phyloP scores from a whole-genome alignment of 1,284 basidiomycete genomes.

The Laetiporus sulphureus region DNA sequence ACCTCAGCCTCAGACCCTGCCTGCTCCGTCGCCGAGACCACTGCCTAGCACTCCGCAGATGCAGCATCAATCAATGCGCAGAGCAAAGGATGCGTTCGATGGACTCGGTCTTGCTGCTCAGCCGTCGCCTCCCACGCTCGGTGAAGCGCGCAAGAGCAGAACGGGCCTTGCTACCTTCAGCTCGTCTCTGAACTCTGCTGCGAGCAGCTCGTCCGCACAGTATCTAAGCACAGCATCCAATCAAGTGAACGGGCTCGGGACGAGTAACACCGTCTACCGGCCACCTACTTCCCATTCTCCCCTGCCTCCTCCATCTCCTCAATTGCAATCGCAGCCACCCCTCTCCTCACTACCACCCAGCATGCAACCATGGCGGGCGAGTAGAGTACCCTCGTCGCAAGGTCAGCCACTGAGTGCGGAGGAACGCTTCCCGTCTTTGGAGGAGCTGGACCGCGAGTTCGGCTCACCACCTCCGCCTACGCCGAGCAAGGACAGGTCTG shows the following conservation, averaged over 20 bases:
- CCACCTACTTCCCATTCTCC: conserved; percentile 39
- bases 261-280: conserved; percentile 23
- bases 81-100: conserved; percentile 66
- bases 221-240: conserved; percentile 14
- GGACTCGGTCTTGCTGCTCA: conserved; percentile 53
- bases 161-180: conserved; percentile 54
- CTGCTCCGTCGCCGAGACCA: conserved; percentile 16
- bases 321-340: conserved; percentile 18
- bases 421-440: conserved; percentile 69
- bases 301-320: conserved; percentile 34
- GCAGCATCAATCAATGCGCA: conserved; percentile 10
- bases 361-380: conserved; percentile 16
- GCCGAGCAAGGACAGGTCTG: conserved; percentile 3
- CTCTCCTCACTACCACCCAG: conserved; percentile 17
- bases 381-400: conserved; percentile 15
- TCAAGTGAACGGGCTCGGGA: conserved; percentile 16
- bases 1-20: conserved; percentile 12
- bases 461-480: conserved; percentile 19
- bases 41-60: conserved; percentile 3
- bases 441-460: conserved; percentile 68
- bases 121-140: conserved; percentile 56
- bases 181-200: conserved; percentile 14
- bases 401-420: conserved; percentile 46
- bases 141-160: conserved; percentile 64
- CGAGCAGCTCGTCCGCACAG: conserved; percentile 1